Percentiles rank a stretch among this genome's conserved stretches.
phyloP scores from a whole-genome alignment of 148 eudicot species.

The Vaccinium corymbosum region DNA sequence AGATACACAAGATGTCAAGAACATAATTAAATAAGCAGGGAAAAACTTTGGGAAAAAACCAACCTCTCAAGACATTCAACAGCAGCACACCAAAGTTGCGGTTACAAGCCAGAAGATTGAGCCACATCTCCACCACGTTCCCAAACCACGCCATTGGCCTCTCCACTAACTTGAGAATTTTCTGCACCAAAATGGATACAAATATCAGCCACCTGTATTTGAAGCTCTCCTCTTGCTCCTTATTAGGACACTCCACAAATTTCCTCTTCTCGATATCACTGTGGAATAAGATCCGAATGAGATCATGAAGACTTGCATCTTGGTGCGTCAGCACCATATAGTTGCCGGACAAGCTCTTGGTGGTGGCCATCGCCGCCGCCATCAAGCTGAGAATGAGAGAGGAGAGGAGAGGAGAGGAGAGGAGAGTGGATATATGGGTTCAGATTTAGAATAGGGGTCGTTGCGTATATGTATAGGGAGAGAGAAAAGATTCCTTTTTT shows the following conservation, averaged over 20 bases:
- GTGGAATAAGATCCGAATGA: conserved; percentile 22
- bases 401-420: background rate
- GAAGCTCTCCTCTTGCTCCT: conserved; percentile 4
- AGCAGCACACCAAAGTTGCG: conserved; percentile 14
- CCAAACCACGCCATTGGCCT: conserved; percentile 27
- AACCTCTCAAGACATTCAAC: conserved; percentile 22
- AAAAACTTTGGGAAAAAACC: background rate
- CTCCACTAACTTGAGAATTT: conserved; percentile 8
- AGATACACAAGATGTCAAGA: too few species aligned
- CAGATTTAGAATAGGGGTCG: background rate
- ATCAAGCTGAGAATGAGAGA: background rate
- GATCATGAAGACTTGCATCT: conserved; percentile 17
- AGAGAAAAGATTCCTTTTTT: background rate
- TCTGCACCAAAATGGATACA: conserved; percentile 27
- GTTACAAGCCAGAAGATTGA: conserved; percentile 28
- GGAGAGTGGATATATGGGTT: background rate
- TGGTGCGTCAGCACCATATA: conserved; percentile 33
- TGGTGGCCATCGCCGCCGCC: conserved; percentile 9
- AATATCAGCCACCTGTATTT: conserved; percentile 30
- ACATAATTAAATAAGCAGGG: too few species aligned
- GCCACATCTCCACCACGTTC: conserved; percentile 23
- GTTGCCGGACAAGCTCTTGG: conserved; percentile 20
- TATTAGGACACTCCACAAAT: conserved; percentile 27
- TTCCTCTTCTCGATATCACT: conserved; percentile 19
- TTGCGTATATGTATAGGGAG: background rate